Percentiles rank a stretch among this genome's conserved stretches.
Evolutionary conservation across 2,329 filamentous ascomycete species (phyloP).

Genomic region (Cladosporium colombiae): DNA sequence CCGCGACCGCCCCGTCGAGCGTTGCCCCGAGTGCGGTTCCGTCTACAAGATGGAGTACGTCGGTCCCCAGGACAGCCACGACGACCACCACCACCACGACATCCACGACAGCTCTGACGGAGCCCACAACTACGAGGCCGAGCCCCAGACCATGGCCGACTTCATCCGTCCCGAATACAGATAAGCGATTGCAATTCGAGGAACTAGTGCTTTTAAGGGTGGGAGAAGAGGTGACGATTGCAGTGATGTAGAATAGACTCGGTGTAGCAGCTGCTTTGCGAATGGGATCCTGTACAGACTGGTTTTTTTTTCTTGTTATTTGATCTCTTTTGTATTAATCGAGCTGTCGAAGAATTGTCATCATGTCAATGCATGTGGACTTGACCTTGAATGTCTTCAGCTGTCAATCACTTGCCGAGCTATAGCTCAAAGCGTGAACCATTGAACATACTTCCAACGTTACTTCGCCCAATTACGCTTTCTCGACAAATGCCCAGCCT

Average conservation of each 20-base stretch:
- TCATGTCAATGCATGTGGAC: neutral
- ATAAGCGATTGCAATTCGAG: slow-evolving; percentile 49
- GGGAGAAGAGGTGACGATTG: neutral
- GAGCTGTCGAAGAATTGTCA: slow-evolving; percentile 1
- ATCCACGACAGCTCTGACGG: slow-evolving; percentile 55
- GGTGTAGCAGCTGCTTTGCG: slow-evolving; percentile 14
- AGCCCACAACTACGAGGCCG: slow-evolving; percentile 61
- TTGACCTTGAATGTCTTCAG: neutral
- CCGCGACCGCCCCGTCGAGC: slow-evolving; percentile 86
- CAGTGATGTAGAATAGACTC: slow-evolving; percentile 19
- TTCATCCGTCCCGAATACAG: slow-evolving; percentile 93
- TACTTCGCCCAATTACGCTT: neutral
- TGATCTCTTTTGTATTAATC: slow-evolving; percentile 14
- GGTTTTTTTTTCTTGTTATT: slow-evolving; percentile 1
- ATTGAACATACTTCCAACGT: neutral
- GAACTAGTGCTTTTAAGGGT: neutral
- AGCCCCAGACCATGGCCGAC: slow-evolving; percentile 96
- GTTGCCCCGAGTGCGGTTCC: slow-evolving; percentile 94
- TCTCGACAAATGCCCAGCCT: neutral
- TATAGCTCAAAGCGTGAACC: neutral
- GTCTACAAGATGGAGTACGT: slow-evolving; percentile 98
- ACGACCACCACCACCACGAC: slow-evolving; percentile 52
- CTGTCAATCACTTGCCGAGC: neutral
- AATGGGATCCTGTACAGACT: slow-evolving; percentile 21
- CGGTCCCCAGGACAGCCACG: slow-evolving; percentile 74